phyloP scores from a whole-genome alignment of 2,329 filamentous ascomycete species.

The Penicillium occitanis region DNA sequence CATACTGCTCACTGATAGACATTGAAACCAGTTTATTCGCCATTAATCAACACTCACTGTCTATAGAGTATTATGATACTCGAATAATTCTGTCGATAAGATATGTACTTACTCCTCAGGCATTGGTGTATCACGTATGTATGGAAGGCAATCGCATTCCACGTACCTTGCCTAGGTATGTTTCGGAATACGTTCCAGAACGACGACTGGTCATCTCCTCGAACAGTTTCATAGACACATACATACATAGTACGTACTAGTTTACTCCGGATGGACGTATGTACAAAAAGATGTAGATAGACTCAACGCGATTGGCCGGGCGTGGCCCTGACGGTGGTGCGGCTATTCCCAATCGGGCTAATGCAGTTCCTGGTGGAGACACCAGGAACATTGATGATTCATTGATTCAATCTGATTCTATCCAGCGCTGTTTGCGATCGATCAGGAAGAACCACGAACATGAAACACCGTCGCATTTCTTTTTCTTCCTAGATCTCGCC shows the following conservation, averaged over 20 bases:
- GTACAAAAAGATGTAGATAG: too few relatives aligned
- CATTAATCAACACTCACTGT: background rate
- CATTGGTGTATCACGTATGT: background rate
- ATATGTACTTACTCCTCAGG: background rate
- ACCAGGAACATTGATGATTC: conserved; percentile 14
- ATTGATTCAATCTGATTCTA: background rate
- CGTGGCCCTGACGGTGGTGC: background rate
- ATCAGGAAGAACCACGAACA: background rate
- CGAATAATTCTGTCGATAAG: background rate
- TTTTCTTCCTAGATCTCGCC: background rate
- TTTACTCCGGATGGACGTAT: too few relatives aligned
- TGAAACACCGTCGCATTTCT: background rate
- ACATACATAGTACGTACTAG: too few relatives aligned
- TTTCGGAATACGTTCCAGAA: background rate
- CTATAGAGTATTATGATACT: too few relatives aligned
- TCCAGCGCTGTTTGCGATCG: conserved; percentile 9
- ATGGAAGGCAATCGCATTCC: background rate
- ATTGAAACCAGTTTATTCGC: background rate
- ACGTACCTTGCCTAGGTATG: conserved; percentile 3
- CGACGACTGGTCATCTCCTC: background rate
- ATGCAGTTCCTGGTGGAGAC: background rate
- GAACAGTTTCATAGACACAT: background rate
- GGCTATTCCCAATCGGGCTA: background rate
- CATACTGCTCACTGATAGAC: too few relatives aligned
- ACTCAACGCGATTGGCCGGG: background rate